Base-by-base conservation (phyloP, 73 alveolate species). In the Chromera velia region DNA sequence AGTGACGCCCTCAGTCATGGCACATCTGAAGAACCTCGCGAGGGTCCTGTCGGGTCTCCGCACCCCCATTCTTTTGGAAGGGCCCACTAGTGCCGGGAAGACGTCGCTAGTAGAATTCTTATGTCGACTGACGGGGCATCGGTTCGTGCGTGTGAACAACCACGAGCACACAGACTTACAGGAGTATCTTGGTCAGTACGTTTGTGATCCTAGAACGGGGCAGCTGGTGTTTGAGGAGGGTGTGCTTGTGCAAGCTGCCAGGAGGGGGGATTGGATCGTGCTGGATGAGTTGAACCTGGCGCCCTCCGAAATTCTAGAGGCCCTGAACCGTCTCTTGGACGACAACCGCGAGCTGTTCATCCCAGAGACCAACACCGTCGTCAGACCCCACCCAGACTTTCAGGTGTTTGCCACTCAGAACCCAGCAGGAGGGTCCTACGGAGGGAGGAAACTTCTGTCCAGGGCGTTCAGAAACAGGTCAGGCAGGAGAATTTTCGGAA, bases 41-140 rank as follows among this genome's bases (percentile, higher is more conserved):
- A 80, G 86, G 22, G 49, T 80, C 79, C 74, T 80, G 31, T 70
- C 80, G 27, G 86, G 86, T 9, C 80, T 80, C 22, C 40, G 86
- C 48, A 91, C 91, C 82, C 96, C 99, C 1, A 93, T 97, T 1
- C 89, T 97, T 33, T 86, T 97, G 80, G 98, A 97, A 86, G 93
- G 99, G 4, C 99, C 98, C 27, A 97, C 99, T 9, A 91, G 98
- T 45, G 96, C 98, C 22, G 99, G 99, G 24, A 97, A 97, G 81
- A 97, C 99, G 28, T 89, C 98, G 7, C 87, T 97, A 47, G 95
- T 97, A 13, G 88, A 93, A 76, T 96, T 89, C 87, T 76, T 97
- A 68, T 98, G 98, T 6, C 87, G 81, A 32, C 84, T 91, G 26
- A 86, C 97, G 32, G 95, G 96, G 34, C 95, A 96, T 65, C 91